Evolutionary conservation across 164 flowering plant species (phyloP).

Genomic region (Akebia trifoliata): DNA sequence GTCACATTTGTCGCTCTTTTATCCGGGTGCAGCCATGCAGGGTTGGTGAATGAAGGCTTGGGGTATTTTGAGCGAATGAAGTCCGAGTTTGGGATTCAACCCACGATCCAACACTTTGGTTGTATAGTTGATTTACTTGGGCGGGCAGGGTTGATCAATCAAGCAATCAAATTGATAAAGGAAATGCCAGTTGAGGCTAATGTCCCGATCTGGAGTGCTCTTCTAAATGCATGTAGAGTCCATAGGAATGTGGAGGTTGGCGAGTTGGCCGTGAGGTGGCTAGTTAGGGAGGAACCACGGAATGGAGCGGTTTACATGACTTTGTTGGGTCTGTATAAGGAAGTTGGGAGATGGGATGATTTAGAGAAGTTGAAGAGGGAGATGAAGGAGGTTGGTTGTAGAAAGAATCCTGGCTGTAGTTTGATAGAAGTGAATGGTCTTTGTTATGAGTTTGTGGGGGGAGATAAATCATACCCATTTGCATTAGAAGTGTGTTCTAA

Average conservation of each 20-base stretch:
- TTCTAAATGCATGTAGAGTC: conserved; percentile 31
- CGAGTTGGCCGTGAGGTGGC: conserved; percentile 21
- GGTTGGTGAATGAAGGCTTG: conserved; percentile 32
- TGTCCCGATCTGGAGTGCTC: conserved; percentile 34
- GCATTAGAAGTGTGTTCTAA: conserved; percentile 22
- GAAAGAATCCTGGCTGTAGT: conserved; percentile 39
- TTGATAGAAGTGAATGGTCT: conserved; percentile 30
- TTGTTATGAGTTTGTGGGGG: conserved; percentile 30
- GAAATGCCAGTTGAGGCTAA: conserved; percentile 29
- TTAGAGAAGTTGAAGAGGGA: conserved; percentile 27
- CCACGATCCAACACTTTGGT: conserved; percentile 34
- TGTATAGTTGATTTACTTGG: conserved; percentile 36
- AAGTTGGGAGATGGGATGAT: conserved; percentile 26
- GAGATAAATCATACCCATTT: conserved; percentile 24
- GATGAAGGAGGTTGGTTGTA: conserved; percentile 28
- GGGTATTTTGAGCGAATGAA: conserved; percentile 28
- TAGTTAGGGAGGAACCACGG: conserved; percentile 26
- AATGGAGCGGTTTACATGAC: conserved; percentile 31
- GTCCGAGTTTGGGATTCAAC: conserved; percentile 22
- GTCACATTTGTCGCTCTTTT: conserved; percentile 33
- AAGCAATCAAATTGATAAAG: conserved; percentile 22
- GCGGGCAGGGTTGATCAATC: conserved; percentile 27
- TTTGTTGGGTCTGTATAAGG: conserved; percentile 28
- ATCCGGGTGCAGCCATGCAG: conserved; percentile 34
- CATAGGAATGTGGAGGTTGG: conserved; percentile 25